phyloP scores from a whole-genome alignment of 352 stramenopile genomes.

The Phytophthora ohioensis region DNA sequence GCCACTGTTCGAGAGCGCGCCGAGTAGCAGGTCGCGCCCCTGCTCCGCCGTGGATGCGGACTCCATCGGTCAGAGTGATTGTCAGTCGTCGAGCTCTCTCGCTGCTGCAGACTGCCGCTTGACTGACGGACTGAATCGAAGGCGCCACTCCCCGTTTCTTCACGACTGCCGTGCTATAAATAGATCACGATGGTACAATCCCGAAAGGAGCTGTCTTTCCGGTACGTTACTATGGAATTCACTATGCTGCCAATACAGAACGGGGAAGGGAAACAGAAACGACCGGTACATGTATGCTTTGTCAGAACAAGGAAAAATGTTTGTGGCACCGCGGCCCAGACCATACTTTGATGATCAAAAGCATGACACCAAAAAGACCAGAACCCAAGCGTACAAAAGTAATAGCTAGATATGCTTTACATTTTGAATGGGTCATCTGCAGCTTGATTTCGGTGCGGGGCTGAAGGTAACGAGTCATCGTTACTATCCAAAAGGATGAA shows the following conservation, averaged over 20 bases:
- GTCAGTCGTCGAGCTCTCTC: slow-evolving; percentile 18
- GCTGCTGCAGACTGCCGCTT: slow-evolving; percentile 14
- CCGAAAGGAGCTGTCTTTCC: slow-evolving; percentile 16
- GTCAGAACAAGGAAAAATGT: not conserved
- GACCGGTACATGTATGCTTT: slow-evolving; percentile 4
- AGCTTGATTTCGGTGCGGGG: too few relatives aligned
- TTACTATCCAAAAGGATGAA: too few relatives aligned
- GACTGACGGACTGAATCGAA: slow-evolving; percentile 45
- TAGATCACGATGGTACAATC: slow-evolving; percentile 43
- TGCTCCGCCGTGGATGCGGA: slow-evolving; percentile 37
- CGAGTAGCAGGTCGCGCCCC: slow-evolving; percentile 56
- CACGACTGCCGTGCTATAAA: slow-evolving; percentile 21
- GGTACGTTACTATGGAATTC: not conserved
- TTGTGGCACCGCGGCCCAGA: not conserved
- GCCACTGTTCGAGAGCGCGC: slow-evolving; percentile 36
- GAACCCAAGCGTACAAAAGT: too few relatives aligned
- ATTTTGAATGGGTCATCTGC: too few relatives aligned
- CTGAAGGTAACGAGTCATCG: too few relatives aligned
- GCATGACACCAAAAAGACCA: too few relatives aligned
- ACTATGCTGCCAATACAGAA: slow-evolving; percentile 1
- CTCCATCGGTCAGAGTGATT: slow-evolving; percentile 37
- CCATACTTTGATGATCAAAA: too few relatives aligned
- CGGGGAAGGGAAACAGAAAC: slow-evolving; percentile 6
- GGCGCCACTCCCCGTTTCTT: slow-evolving; percentile 31
- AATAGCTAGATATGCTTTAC: too few relatives aligned